These are phyloP conservation scores for Cladosporium sp. DNA, from an alignment of 2,329 filamentous ascomycete species.

Conservation along the genomic window DNA sequence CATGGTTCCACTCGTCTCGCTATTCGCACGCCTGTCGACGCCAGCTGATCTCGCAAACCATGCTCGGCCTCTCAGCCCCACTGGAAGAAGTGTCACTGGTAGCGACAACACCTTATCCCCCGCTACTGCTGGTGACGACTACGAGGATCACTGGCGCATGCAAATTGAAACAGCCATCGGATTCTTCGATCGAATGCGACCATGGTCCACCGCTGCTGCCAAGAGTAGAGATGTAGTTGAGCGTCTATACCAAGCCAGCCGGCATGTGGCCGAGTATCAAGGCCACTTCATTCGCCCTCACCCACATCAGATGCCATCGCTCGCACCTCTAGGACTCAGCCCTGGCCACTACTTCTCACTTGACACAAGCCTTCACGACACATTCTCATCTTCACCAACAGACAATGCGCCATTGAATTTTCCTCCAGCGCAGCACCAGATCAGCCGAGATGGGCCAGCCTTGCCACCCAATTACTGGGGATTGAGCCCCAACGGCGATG, in stretches of 20 bases:
- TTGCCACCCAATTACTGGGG: constrained; percentile 15
- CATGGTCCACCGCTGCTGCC: constrained; percentile 43
- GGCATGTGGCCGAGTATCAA: constrained; percentile 24
- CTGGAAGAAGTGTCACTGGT: constrained; percentile 30
- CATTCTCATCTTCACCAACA: constrained; percentile 11
- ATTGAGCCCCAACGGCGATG: constrained; percentile 18
- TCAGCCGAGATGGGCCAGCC: constrained; percentile 16
- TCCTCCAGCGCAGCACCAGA: constrained; percentile 8
- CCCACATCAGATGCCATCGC: constrained; percentile 16
- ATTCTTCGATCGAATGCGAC: constrained; percentile 41
- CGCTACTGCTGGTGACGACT: constrained; percentile 21
- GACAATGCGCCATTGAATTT: neutral
- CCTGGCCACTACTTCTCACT: constrained; percentile 9
- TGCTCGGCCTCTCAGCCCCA: constrained; percentile 16
- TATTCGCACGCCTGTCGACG: constrained; percentile 47
- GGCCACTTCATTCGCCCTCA: constrained; percentile 20
- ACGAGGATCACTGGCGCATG: constrained; percentile 38
- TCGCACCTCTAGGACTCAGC: constrained; percentile 12
- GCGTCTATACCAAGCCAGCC: constrained; percentile 38
- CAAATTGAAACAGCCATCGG: constrained; percentile 39
- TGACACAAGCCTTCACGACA: neutral
- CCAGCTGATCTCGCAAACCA: constrained; percentile 4
- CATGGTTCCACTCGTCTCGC: constrained; percentile 71
- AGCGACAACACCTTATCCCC: constrained; percentile 28
- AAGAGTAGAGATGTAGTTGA: constrained; percentile 40